A percentile compares a stretch with the other conserved stretches of the same genome.
Evolutionary conservation across 1,284 basidiomycete genomes (phyloP).

Genomic region (Tetrapyrgos nigripes): DNA sequence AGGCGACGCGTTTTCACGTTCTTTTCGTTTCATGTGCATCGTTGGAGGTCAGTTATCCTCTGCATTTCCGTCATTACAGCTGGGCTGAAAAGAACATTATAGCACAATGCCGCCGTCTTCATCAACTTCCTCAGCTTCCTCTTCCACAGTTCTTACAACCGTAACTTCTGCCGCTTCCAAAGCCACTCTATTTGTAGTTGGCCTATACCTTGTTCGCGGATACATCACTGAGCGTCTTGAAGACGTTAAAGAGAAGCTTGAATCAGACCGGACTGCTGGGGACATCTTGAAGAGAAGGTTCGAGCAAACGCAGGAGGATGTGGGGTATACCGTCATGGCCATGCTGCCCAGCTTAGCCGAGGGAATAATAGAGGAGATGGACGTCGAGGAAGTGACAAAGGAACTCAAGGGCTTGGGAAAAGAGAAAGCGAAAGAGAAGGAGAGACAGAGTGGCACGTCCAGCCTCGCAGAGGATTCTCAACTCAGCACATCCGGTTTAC

Average conservation of each 20-base stretch:
- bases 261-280: constrained; percentile 64
- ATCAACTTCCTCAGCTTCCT: not conserved
- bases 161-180: constrained; percentile 21
- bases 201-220: constrained; percentile 69
- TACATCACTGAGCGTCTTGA: constrained; percentile 74
- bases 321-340: constrained; percentile 82
- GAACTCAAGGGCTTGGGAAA: constrained; percentile 59
- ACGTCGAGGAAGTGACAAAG: constrained; percentile 81
- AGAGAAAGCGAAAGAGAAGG: not conserved
- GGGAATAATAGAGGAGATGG: constrained; percentile 78
- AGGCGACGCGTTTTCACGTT: too few relatives aligned
- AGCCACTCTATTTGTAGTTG: constrained; percentile 54
- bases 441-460: constrained; percentile 25
- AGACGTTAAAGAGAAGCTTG: constrained; percentile 72
- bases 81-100: too few relatives aligned
- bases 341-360: constrained; percentile 80
- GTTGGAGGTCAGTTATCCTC: too few relatives aligned
- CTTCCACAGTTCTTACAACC: not conserved
- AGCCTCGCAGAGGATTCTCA: not conserved
- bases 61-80: too few relatives aligned
- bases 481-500: constrained; percentile 33
- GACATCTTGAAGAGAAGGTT: constrained; percentile 79
- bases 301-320: constrained; percentile 83
- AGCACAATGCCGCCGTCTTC: too few relatives aligned
- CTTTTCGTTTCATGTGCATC: too few relatives aligned